Evolutionary conservation across 176 grass and related monocot species (phyloP), one percentile per base, ranked within the genome.

Genomic region (Raddia guianensis): DNA sequence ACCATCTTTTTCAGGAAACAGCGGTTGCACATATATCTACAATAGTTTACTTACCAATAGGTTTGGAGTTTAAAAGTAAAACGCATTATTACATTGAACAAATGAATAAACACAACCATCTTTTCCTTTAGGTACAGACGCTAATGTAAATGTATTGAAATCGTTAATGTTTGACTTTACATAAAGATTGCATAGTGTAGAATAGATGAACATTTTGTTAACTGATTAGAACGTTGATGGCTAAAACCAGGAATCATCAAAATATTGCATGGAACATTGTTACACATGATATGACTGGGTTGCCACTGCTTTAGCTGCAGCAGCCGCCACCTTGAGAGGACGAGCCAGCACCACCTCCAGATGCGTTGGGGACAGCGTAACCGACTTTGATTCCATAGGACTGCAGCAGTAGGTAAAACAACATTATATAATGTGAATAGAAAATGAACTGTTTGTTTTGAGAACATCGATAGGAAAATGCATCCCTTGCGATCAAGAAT

Each of bases 351-450:
- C 80, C 89, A 73, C 86, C 86, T 66, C 80, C 92, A 20, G 88
- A 70, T 62, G 92, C 46, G 27, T 82, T 83, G 35, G 86, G 88
- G 9, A 79, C 89, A 49, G 68, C 86, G 50, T 91, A 91, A 12
- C 92, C 92, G 78, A 87, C 79, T 84, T 94, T 94, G 80, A 94
- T 94, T 66, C 92, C 92, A 4, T 91, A 86, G 16, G 92, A 89
- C 92, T 94, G 86, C 80, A 84, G 27, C 8, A 82, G 76, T 77
- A 69, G 12, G 0, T 2, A 63, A 66, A 57, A 34, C 12, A 71
- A 51, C 10, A 27, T 73, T 66, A 77, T 27, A 64, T 49, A 46
- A 9, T 61, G 46, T 1, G 2, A 65, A 57, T 5, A n/a, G 12
- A 13, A 50, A 50, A 11, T 40, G 37, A 40, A 40, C 37, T 40